Evolutionary conservation across 2,329 filamentous ascomycete species (phyloP).

Genomic region (Exophiala sp.): DNA sequence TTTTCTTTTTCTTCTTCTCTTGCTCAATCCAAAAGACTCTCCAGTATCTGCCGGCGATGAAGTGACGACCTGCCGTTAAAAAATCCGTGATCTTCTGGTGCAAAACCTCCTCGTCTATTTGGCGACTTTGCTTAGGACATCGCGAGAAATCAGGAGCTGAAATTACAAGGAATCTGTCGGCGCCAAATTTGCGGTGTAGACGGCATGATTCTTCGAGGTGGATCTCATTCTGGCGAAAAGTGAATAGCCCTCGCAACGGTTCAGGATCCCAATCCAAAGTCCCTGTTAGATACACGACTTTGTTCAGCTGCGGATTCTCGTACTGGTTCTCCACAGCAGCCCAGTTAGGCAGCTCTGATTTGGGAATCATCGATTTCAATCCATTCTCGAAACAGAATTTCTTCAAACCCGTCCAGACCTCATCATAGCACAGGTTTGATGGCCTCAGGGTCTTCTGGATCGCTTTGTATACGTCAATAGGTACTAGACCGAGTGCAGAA

Average conservation of each 20-base stretch:
- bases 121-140: conserved; percentile 10
- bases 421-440: background rate
- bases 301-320: conserved; percentile 23
- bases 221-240: conserved; percentile 38
- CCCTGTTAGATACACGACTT: conserved; percentile 39
- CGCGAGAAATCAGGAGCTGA: conserved; percentile 31
- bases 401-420: conserved; percentile 7
- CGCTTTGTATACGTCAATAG: conserved; percentile 7
- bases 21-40: conserved; percentile 42
- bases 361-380: background rate
- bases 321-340: conserved; percentile 6
- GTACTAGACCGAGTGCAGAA: background rate
- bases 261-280: conserved; percentile 37
- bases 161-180: conserved; percentile 43
- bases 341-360: conserved; percentile 8
- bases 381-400: conserved; percentile 2
- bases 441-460: conserved; percentile 1
- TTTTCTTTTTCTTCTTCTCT: conserved; percentile 33
- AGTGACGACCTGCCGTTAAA: conserved; percentile 37
- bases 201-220: conserved; percentile 41
- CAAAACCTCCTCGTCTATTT: conserved; percentile 22
- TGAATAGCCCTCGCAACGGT: conserved; percentile 33
- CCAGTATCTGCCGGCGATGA: conserved; percentile 41
- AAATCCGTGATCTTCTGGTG: conserved; percentile 37
- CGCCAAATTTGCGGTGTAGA: conserved; percentile 43